These are phyloP conservation scores for Lyophyllum atratum DNA, from an alignment of 768 basidiomycete species.

Conservation along the genomic window DNA sequence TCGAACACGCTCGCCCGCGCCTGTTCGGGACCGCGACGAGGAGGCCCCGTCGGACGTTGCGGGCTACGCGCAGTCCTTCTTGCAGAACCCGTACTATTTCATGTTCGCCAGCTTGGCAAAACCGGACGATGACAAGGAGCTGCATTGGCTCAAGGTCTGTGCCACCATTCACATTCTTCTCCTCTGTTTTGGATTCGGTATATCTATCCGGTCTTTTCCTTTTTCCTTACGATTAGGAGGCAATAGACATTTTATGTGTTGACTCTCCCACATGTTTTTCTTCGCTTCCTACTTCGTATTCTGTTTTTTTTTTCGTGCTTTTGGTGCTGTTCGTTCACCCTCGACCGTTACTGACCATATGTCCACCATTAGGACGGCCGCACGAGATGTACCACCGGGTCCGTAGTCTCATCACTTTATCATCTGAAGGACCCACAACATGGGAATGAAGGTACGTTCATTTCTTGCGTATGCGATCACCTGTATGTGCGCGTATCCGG, in stretches of 20 bases:
- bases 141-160: conserved; percentile 78
- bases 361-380: conserved; percentile 69
- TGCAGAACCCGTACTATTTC: conserved; percentile 94
- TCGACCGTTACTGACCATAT: not conserved
- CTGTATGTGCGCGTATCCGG: not conserved
- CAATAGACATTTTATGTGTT: too few species aligned
- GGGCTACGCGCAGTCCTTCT: conserved; percentile 59
- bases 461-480: not conserved
- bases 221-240: not conserved
- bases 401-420: conserved; percentile 87
- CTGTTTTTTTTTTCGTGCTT: not conserved
- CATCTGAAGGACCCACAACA: conserved; percentile 78
- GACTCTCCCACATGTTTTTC: not conserved
- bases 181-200: not conserved
- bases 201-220: not conserved
- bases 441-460: conserved; percentile 42
- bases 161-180: not conserved
- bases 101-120: conserved; percentile 93
- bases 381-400: conserved; percentile 89
- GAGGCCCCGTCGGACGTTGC: conserved; percentile 29
- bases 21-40: not conserved
- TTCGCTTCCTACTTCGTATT: not conserved
- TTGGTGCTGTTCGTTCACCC: not conserved
- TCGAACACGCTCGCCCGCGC: not conserved
- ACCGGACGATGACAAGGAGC: conserved; percentile 84